These are phyloP conservation scores for Euclidium syriacum DNA, from an alignment of 345 rosid genomes.

Conservation along the genomic window DNA sequence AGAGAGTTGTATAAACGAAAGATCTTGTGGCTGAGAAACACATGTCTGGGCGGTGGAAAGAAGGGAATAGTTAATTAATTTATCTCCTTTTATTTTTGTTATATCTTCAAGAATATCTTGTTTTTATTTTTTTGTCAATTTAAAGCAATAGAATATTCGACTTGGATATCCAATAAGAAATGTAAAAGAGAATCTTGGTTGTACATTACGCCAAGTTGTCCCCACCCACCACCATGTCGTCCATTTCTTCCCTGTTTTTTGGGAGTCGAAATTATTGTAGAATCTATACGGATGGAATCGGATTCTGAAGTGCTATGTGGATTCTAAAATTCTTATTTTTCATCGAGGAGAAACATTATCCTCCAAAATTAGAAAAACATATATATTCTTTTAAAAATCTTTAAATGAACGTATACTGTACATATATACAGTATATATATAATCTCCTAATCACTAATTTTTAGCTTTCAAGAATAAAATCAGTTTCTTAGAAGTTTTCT, in stretches of 20 bases:
- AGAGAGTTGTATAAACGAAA: background rate
- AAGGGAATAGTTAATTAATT: background rate
- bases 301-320: background rate
- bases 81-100: background rate
- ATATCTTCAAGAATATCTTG: background rate
- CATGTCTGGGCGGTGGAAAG: background rate
- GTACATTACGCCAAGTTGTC: slow-evolving; percentile 19
- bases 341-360: background rate
- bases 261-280: slow-evolving; percentile 1
- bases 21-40: slow-evolving; percentile 13
- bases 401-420: no score
- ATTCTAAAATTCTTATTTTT: background rate
- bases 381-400: no score
- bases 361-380: background rate
- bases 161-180: slow-evolving; percentile 25
- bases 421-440: no score
- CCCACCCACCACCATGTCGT: slow-evolving; percentile 21
- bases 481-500: no score
- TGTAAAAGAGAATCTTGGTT: slow-evolving; percentile 15
- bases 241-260: slow-evolving; percentile 7
- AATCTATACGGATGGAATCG: background rate
- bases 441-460: no score
- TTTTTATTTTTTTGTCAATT: background rate
- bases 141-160: slow-evolving; percentile 16
- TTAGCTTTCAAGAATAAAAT: no score